Conservation (phyloP, 78 protist species). For the Pelomyxa schiedti region DNA sequence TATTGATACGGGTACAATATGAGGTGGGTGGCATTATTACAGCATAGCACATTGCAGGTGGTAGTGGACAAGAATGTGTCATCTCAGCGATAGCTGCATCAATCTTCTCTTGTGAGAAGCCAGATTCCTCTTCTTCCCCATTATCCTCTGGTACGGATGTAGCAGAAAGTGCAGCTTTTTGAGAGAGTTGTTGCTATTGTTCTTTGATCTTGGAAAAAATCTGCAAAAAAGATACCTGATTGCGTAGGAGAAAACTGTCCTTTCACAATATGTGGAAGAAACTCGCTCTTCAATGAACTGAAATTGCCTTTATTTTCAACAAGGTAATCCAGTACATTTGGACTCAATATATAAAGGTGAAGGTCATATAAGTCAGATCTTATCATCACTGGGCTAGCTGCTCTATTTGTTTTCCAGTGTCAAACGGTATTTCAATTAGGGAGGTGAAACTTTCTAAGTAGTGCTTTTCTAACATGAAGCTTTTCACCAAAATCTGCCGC, state of each 20-base stretch:
- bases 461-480: neutral
- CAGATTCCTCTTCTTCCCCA: neutral
- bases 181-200: constrained; percentile 18
- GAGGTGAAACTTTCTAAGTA: constrained; percentile 33
- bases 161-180: too few relatives aligned
- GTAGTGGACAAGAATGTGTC: neutral
- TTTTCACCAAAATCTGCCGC: constrained; percentile 59
- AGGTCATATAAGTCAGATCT: constrained; percentile 44
- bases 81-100: neutral
- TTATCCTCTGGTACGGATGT: neutral
- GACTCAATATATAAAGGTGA: constrained; percentile 69
- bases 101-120: neutral
- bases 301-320: too few relatives aligned
- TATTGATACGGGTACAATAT: neutral
- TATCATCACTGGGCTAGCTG: too few relatives aligned
- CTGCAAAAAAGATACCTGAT: neutral
- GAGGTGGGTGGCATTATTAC: neutral
- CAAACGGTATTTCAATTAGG: too few relatives aligned
- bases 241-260: neutral
- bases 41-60: neutral
- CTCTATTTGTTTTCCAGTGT: too few relatives aligned
- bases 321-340: constrained; percentile 49
- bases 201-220: neutral
- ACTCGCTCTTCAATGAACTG: too few relatives aligned
- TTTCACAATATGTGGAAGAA: too few relatives aligned